These are phyloP conservation scores for Flammula alnicola DNA, from an alignment of 1,284 basidiomycete genomes.

Conservation along the genomic window DNA sequence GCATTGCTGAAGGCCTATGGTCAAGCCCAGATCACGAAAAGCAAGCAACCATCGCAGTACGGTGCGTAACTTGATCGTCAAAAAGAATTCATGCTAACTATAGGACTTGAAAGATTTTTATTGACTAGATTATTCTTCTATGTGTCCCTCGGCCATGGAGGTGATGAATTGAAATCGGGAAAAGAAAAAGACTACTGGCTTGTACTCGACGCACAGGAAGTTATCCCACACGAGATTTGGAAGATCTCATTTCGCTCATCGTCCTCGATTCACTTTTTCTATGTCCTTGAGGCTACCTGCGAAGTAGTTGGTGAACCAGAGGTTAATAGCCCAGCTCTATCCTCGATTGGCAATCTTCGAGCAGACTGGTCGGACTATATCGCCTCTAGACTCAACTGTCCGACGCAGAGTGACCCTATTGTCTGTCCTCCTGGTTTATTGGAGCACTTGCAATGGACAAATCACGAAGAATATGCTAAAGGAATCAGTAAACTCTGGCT, in stretches of 20 bases:
- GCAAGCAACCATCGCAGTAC: constrained; percentile 58
- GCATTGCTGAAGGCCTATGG: constrained; percentile 58
- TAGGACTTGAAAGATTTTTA: constrained; percentile 51
- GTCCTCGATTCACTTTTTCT: constrained; percentile 39
- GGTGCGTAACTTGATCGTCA: constrained; percentile 42
- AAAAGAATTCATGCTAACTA: not conserved
- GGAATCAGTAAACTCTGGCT: constrained; percentile 73
- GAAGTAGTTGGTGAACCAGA: constrained; percentile 61
- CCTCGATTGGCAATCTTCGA: constrained; percentile 39
- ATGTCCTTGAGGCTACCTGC: constrained; percentile 69
- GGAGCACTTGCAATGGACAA: constrained; percentile 52
- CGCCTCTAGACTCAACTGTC: constrained; percentile 23
- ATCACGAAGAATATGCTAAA: constrained; percentile 68
- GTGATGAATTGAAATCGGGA: constrained; percentile 25
- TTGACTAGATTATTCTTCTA: constrained; percentile 66
- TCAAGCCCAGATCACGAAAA: constrained; percentile 58
- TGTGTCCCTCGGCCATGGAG: constrained; percentile 50
- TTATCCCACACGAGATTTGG: constrained; percentile 66
- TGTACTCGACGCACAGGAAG: constrained; percentile 47
- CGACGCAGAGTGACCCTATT: not conserved
- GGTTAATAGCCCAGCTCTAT: not conserved
- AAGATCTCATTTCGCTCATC: constrained; percentile 43
- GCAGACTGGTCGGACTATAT: constrained; percentile 71
- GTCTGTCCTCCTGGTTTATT: constrained; percentile 10
- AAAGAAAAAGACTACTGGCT: constrained; percentile 40